phyloP scores from a whole-genome alignment of 768 basidiomycete species.

The Lentinus tigrinus region DNA sequence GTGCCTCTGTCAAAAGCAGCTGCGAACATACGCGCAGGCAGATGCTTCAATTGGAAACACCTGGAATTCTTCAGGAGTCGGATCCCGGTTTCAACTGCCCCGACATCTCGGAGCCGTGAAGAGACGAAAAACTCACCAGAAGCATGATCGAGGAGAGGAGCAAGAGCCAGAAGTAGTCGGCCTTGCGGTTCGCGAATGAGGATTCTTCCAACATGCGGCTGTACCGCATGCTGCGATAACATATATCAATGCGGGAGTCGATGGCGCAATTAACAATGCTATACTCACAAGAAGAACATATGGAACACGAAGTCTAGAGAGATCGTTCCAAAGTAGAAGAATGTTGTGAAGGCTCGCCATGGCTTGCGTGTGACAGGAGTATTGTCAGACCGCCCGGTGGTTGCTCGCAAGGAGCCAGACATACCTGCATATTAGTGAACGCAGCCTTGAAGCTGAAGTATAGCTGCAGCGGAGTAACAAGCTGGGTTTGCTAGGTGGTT shows the following conservation, averaged over 20 bases:
- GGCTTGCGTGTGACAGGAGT: constrained; percentile 42
- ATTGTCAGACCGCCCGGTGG: neutral
- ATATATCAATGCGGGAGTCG: neutral
- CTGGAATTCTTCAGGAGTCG: neutral
- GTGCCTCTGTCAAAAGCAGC: too few relatives aligned
- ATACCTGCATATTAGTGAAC: constrained; percentile 77
- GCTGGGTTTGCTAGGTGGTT: constrained; percentile 76
- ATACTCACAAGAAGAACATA: constrained; percentile 93
- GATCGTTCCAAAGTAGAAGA: constrained; percentile 94
- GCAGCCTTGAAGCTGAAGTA: constrained; percentile 90
- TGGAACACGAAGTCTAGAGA: constrained; percentile 95
- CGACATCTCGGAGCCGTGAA: neutral
- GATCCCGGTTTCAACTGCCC: neutral
- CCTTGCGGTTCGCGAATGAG: constrained; percentile 85
- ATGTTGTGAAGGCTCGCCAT: constrained; percentile 88
- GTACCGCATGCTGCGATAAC: constrained; percentile 79
- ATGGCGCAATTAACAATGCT: too few relatives aligned
- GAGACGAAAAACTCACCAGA: constrained; percentile 53
- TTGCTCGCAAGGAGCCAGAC: constrained; percentile 17
- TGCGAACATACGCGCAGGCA: too few relatives aligned
- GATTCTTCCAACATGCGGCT: constrained; percentile 97
- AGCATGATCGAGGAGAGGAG: constrained; percentile 82
- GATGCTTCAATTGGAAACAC: neutral
- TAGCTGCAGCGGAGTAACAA: constrained; percentile 86
- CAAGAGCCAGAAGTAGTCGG: constrained; percentile 96